These are phyloP conservation scores for Asterophora parasitica DNA, from an alignment of 768 basidiomycete species.

Conservation along the genomic window DNA sequence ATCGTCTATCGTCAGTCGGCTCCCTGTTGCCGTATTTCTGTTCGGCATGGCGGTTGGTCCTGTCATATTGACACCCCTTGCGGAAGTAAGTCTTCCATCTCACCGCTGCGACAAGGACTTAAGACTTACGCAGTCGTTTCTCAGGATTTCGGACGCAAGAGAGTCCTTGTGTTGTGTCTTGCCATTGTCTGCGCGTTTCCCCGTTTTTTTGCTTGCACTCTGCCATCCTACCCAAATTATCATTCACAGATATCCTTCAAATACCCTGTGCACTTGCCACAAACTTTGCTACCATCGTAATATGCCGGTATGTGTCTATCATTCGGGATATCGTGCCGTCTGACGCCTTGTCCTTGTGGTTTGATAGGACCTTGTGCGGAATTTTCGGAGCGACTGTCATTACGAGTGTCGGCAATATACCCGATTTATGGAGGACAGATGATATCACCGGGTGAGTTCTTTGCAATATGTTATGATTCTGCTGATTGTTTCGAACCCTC, in stretches of 20 bases:
- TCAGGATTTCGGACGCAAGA: constrained; percentile 20
- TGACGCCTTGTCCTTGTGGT: background rate
- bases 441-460: constrained; percentile 12
- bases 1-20: constrained; percentile 13
- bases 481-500: background rate
- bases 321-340: background rate
- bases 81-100: constrained; percentile 10
- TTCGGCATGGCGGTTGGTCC: constrained; percentile 19
- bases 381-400: constrained; percentile 16
- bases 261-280: constrained; percentile 19
- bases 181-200: constrained; percentile 16
- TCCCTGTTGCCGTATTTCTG: constrained; percentile 19
- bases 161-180: constrained; percentile 15
- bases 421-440: constrained; percentile 19
- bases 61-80: constrained; percentile 18
- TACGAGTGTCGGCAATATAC: constrained; percentile 19
- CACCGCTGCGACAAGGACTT: background rate
- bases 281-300: constrained; percentile 13
- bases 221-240: constrained; percentile 14
- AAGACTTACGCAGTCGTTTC: background rate
- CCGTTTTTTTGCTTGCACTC: background rate
- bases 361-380: constrained; percentile 15
- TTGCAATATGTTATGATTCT: background rate
- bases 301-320: constrained; percentile 14
- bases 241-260: constrained; percentile 17